These are phyloP conservation scores for Thraustochytrium striatum DNA, from an alignment of 352 stramenopile species.

Conservation along the genomic window DNA sequence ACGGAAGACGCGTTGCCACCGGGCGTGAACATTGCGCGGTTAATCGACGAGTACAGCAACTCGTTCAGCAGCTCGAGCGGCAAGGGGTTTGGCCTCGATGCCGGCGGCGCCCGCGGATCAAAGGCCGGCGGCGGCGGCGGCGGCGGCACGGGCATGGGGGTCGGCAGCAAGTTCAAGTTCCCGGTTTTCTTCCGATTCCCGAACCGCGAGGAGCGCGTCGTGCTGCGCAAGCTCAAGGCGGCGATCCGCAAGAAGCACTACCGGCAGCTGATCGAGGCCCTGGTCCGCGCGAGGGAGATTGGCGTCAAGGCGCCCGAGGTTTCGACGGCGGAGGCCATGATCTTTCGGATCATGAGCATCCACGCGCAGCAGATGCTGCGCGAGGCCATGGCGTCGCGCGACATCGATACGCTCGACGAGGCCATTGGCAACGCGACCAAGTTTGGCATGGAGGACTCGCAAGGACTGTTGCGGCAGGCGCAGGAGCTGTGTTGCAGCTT, in stretches of 20 bases:
- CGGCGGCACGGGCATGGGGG: neutral
- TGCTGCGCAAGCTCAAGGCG: constrained; percentile 32
- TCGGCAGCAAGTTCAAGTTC: constrained; percentile 34
- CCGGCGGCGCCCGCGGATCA: too few relatives aligned
- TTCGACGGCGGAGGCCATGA: constrained; percentile 15
- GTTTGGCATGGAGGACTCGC: constrained; percentile 40
- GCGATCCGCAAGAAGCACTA: constrained; percentile 41
- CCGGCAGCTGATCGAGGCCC: constrained; percentile 34
- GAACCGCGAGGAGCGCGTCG: constrained; percentile 18
- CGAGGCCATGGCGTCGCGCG: constrained; percentile 14
- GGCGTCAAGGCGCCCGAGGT: constrained; percentile 7
- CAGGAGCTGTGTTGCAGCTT: neutral
- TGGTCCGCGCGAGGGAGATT: constrained; percentile 14
- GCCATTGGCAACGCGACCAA: constrained; percentile 8
- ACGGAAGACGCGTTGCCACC: too few relatives aligned
- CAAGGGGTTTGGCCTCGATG: too few relatives aligned
- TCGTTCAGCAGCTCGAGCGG: too few relatives aligned
- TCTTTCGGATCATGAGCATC: constrained; percentile 23
- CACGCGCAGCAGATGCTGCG: constrained; percentile 38
- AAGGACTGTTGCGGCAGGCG: constrained; percentile 21
- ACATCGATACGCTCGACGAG: constrained; percentile 9
- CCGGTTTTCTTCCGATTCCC: constrained; percentile 6
- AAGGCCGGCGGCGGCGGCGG: too few relatives aligned
- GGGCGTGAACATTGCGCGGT: too few relatives aligned
- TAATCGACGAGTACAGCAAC: constrained; percentile 31